Conservation (phyloP, 345 rosid genomes). For the Balakata baccata region DNA sequence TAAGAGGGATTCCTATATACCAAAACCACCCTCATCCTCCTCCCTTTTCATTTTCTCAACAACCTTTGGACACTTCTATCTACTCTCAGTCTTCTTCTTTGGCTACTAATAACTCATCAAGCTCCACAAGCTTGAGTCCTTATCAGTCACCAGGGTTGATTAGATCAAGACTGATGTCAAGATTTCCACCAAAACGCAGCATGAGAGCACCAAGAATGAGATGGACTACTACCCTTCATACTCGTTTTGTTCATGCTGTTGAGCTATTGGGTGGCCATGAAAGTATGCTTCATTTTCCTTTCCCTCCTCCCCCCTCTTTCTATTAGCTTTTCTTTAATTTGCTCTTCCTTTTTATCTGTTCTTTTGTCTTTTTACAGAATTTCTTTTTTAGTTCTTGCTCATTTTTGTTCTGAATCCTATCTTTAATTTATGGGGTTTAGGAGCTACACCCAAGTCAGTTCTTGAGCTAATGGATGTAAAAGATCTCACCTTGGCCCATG, state of each 20-base stretch:
- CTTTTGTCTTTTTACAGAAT: neutral
- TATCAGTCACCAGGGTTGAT: slow-evolving; percentile 48
- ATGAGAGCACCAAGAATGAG: slow-evolving; percentile 84
- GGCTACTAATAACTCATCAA: slow-evolving; percentile 15
- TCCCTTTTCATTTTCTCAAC: slow-evolving; percentile 44
- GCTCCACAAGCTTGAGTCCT: slow-evolving; percentile 17
- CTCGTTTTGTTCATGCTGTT: slow-evolving; percentile 97
- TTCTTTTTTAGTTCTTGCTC: slow-evolving; percentile 1
- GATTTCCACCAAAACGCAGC: slow-evolving; percentile 61
- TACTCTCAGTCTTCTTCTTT: slow-evolving; percentile 18
- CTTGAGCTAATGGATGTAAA: slow-evolving; percentile 99
- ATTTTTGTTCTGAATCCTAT: no score
- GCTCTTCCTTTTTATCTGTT: neutral
- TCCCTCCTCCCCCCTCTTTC: neutral
- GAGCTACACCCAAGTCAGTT: slow-evolving; percentile 97
- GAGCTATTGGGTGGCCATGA: slow-evolving; percentile 99
- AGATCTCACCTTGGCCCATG: slow-evolving; percentile 98
- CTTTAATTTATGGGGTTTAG: slow-evolving; percentile 33
- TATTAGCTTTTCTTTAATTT: neutral
- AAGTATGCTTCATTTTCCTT: slow-evolving; percentile 47
- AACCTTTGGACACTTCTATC: slow-evolving; percentile 20
- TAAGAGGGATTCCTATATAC: slow-evolving; percentile 80
- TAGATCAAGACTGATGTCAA: slow-evolving; percentile 62
- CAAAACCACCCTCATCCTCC: slow-evolving; percentile 41
- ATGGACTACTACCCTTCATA: slow-evolving; percentile 97